Conservation (phyloP, 768 basidiomycete species). For the Rubroboletus pulcherrimus region DNA sequence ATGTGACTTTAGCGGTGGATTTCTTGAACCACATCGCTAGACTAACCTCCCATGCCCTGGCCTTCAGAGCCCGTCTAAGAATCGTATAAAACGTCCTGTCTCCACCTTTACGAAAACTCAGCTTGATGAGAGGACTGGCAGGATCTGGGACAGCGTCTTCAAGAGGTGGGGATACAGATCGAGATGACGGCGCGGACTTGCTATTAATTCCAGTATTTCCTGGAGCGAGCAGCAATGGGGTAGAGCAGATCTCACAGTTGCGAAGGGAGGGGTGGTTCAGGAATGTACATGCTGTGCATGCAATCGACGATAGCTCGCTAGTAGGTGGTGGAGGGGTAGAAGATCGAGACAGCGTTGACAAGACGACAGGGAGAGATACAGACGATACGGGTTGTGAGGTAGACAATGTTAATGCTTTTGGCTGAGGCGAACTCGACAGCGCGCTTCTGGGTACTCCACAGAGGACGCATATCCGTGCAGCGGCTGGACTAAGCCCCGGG, state of each 20-base stretch:
- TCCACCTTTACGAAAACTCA: slow-evolving; percentile 92
- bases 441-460: slow-evolving; percentile 73
- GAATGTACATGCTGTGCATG: slow-evolving; percentile 90
- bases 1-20: neutral
- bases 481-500: slow-evolving; percentile 66
- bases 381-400: slow-evolving; percentile 39
- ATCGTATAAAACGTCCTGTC: slow-evolving; percentile 78
- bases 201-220: slow-evolving; percentile 28
- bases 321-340: slow-evolving; percentile 20
- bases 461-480: slow-evolving; percentile 67
- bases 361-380: slow-evolving; percentile 28
- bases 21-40: neutral
- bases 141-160: slow-evolving; percentile 25
- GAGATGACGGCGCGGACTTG: slow-evolving; percentile 64
- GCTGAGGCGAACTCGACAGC: slow-evolving; percentile 24
- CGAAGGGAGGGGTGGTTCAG: slow-evolving; percentile 75
- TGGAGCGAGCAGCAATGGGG: slow-evolving; percentile 48
- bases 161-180: slow-evolving; percentile 51
- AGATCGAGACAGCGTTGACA: slow-evolving; percentile 17
- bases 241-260: slow-evolving; percentile 83
- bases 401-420: slow-evolving; percentile 34
- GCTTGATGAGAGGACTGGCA: slow-evolving; percentile 54
- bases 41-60: slow-evolving; percentile 73
- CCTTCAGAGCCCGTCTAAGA: slow-evolving; percentile 65
- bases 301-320: slow-evolving; percentile 35